Evolutionary conservation across 495 filamentous ascomycete genomes (phyloP), one percentile per base, ranked within the genome.

Genomic region (Opeltia flavorubescens): DNA sequence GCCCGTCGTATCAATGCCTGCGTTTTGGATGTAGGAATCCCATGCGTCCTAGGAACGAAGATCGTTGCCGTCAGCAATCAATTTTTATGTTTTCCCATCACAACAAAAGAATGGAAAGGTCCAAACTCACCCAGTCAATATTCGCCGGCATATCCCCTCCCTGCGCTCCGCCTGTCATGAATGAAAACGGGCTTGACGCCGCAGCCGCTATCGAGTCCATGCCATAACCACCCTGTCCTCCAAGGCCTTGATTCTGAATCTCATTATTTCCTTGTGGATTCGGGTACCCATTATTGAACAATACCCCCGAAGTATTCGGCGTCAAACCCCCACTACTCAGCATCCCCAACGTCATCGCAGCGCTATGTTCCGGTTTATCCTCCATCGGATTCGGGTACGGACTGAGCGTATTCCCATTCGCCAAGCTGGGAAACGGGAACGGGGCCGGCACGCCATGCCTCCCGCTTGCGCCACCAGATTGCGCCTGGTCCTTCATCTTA

Each of bases 311-410:
- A 29, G 73, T 63, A 54, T 76, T 78, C 1, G 82, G 77, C 23
- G 76, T 77, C 64, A 84, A 67, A 2, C 79, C 84, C 11, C 77
- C 75, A 8, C 78, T 82, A 46, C 75, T 80, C 36, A 89, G 67
- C 71, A 94, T 80, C 8, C 81, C 83, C 26, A 93, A 60, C 1
- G 82, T 89, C 79, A 89, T 83, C 2, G 86, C 86, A 4, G 85
- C 85, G 30, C 77, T 76, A 50, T 84, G 78, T 55, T 75, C 73
- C 13, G 69, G 72, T 44, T 66, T 64, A 54, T 74, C 59, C 25
- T 66, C 63, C 6, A 44, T 43, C 38, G 42, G 43, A 17, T 62
- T 34, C 23, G 43, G 57, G 13, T 46, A 43, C 35, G 50, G 51
- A 29, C 39, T 30, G 27, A 42, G 43, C 12, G 43, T 31, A 27